These are phyloP conservation scores for Fusarium nodosum DNA, from an alignment of 2,329 filamentous ascomycete species.

Conservation along the genomic window DNA sequence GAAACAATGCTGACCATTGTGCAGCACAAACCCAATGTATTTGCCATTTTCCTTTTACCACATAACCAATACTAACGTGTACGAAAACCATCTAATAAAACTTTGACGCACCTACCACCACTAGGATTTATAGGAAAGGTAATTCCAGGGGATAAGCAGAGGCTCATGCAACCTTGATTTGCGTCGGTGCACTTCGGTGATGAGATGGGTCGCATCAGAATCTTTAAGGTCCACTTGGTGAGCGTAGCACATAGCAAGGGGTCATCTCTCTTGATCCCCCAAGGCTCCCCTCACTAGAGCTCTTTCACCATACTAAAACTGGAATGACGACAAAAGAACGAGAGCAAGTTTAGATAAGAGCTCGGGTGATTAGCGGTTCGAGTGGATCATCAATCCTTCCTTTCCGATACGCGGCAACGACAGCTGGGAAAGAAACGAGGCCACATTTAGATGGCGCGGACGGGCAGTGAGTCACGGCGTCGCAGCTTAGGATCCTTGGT, in stretches of 20 bases:
- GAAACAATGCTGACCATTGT: slow-evolving; percentile 17
- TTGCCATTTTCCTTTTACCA: slow-evolving; percentile 18
- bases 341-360: background rate
- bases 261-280: slow-evolving; percentile 15
- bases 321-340: slow-evolving; percentile 2
- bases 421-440: background rate
- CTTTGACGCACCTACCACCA: background rate
- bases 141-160: slow-evolving; percentile 37
- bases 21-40: slow-evolving; percentile 17
- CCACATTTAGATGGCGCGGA: slow-evolving; percentile 50
- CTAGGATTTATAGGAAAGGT: slow-evolving; percentile 11
- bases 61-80: background rate
- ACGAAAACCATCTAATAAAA: background rate
- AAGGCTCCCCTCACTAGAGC: background rate
- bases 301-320: background rate
- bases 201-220: slow-evolving; percentile 40
- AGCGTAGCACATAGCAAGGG: slow-evolving; percentile 30
- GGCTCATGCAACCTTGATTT: slow-evolving; percentile 39
- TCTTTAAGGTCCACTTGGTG: slow-evolving; percentile 44
- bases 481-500: slow-evolving; percentile 49
- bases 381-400: slow-evolving; percentile 2
- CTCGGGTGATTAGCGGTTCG: background rate
- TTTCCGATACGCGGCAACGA: background rate
- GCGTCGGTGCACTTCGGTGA: slow-evolving; percentile 45
- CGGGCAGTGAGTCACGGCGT: slow-evolving; percentile 51